Percentiles rank a stretch among this genome's conserved stretches.
phyloP scores from a whole-genome alignment of 2,329 filamentous ascomycete species.

The Botrytis hyacinthi region DNA sequence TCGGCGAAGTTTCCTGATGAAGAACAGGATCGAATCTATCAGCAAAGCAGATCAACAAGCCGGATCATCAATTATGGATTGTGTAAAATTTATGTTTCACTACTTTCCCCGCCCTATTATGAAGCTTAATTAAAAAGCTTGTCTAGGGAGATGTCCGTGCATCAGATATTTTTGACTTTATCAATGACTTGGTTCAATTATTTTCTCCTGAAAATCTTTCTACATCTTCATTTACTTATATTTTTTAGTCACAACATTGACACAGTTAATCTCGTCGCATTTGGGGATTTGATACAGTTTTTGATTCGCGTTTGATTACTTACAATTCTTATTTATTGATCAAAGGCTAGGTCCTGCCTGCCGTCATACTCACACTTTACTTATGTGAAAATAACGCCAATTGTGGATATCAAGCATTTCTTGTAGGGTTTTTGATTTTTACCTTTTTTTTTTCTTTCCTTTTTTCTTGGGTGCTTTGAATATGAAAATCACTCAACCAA shows the following conservation, averaged over 20 bases:
- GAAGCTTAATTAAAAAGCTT: not conserved
- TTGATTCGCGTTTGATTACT: not conserved
- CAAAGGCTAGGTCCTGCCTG: not conserved
- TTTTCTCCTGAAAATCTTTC: not conserved
- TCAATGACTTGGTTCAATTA: not conserved
- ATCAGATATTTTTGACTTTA: not conserved
- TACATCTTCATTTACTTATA: not conserved
- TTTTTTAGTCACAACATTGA: not conserved
- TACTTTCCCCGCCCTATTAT: not conserved
- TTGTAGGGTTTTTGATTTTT: not conserved
- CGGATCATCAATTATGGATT: not conserved
- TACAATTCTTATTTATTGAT: not conserved
- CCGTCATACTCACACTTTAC: not conserved
- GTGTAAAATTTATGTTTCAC: not conserved
- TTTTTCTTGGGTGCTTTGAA: not conserved
- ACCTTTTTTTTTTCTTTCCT: not conserved
- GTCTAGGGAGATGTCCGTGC: not conserved
- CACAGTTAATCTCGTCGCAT: not conserved
- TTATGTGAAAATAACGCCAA: not conserved
- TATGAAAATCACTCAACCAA: not conserved
- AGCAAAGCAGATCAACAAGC: not conserved
- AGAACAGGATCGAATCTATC: not conserved
- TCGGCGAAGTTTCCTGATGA: not conserved
- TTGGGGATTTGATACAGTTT: not conserved
- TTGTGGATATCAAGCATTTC: not conserved